Percentiles rank a stretch among this genome's conserved stretches.
Conservation (phyloP, 345 rosid genomes). For the Geranium brycei region DNA sequence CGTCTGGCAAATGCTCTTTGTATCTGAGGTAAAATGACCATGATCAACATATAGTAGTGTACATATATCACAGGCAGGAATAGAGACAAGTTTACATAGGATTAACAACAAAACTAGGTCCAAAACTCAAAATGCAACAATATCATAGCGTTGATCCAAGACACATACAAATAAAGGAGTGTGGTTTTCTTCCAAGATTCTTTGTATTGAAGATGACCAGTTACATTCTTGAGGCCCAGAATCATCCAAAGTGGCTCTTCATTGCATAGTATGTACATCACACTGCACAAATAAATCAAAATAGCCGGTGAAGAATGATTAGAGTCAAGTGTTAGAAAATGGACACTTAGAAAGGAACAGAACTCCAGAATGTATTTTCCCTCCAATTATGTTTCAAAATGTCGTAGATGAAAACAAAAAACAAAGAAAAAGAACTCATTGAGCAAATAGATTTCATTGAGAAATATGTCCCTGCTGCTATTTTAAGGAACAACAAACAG, state of each 20-base stretch:
- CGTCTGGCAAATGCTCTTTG: slow-evolving; percentile 50
- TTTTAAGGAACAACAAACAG: too few species aligned
- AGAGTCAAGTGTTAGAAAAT: neutral
- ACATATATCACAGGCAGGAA: neutral
- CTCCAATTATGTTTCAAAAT: too few species aligned
- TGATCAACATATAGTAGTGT: neutral
- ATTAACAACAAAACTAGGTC: neutral
- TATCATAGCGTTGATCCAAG: too few species aligned
- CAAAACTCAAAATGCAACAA: slow-evolving; percentile 27
- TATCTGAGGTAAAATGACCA: slow-evolving; percentile 8
- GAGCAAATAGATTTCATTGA: too few species aligned
- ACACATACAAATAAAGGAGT: slow-evolving; percentile 12
- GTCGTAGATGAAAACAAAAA: too few species aligned
- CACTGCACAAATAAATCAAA: slow-evolving; percentile 30
- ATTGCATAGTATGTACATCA: slow-evolving; percentile 69
- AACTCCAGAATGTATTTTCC: too few species aligned
- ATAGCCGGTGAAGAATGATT: neutral
- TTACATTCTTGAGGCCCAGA: slow-evolving; percentile 39
- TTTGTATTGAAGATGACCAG: slow-evolving; percentile 45
- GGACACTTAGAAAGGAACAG: neutral
- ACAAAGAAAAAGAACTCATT: too few species aligned
- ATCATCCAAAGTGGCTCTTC: slow-evolving; percentile 96
- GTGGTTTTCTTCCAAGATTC: slow-evolving; percentile 88
- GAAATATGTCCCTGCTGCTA: too few species aligned
- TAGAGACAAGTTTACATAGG: too few species aligned